These are phyloP conservation scores for Cutaneotrichosporon cutaneum DNA, from an alignment of 1,284 basidiomycete species.

Conservation along the genomic window DNA sequence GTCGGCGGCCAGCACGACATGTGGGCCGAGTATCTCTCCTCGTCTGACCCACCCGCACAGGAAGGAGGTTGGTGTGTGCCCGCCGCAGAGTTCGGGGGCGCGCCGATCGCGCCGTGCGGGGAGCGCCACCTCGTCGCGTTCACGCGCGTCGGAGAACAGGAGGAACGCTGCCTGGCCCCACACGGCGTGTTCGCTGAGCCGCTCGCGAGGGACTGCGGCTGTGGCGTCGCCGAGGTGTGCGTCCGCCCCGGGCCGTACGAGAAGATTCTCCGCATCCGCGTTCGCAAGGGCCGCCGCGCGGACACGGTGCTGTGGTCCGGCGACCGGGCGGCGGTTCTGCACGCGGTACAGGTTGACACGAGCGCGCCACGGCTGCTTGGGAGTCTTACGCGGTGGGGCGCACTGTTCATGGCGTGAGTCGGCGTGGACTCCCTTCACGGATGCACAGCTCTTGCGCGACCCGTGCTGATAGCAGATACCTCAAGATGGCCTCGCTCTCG, in stretches of 20 bases:
- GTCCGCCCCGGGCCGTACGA: constrained; percentile 30
- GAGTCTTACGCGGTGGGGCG: constrained; percentile 30
- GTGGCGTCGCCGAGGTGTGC: constrained; percentile 34
- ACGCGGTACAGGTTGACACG: constrained; percentile 32
- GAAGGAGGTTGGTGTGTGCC: constrained; percentile 20
- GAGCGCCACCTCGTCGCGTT: constrained; percentile 16
- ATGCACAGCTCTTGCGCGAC: too few species aligned
- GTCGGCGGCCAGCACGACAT: constrained; percentile 26
- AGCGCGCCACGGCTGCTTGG: constrained; percentile 29
- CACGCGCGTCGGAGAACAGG: constrained; percentile 21
- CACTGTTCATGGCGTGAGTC: constrained; percentile 40
- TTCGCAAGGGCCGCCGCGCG: constrained; percentile 8
- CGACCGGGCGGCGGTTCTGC: constrained; percentile 30
- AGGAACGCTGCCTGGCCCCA: constrained; percentile 33
- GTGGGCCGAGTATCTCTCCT: constrained; percentile 37
- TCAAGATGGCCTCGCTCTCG: constrained; percentile 42
- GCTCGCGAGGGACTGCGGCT: constrained; percentile 2
- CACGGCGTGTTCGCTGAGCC: constrained; percentile 32
- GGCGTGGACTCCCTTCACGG: too few species aligned
- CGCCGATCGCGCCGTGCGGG: constrained; percentile 13
- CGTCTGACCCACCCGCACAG: background rate
- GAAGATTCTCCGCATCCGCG: constrained; percentile 36
- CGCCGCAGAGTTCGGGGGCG: constrained; percentile 15
- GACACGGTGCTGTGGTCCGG: constrained; percentile 41
- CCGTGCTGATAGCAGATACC: constrained; percentile 36